phyloP scores from a whole-genome alignment of 2,329 filamentous ascomycete species.

The Colletotrichum incanum region DNA sequence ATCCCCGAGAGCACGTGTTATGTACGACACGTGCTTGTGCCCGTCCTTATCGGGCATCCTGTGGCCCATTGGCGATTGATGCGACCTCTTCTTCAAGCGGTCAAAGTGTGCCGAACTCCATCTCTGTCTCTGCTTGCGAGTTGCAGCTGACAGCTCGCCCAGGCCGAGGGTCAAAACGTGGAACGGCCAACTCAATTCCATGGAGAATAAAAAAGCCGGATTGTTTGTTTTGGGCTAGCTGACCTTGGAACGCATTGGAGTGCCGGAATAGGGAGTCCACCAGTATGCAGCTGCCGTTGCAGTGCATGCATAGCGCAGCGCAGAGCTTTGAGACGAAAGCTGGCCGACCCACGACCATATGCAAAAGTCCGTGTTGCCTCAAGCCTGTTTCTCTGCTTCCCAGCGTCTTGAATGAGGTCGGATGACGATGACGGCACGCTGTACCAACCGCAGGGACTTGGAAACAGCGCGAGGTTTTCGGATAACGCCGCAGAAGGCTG shows the following conservation, averaged over 20 bases:
- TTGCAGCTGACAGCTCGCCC: conserved; percentile 14
- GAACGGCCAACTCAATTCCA: conserved; percentile 12
- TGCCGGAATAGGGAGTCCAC: conserved; percentile 6
- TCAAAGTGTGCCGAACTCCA: background rate
- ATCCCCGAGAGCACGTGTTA: background rate
- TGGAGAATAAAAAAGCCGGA: background rate
- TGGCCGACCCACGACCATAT: conserved; percentile 8
- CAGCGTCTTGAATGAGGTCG: background rate
- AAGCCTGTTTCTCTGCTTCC: background rate
- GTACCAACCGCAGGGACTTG: background rate
- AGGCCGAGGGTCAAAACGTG: conserved; percentile 14
- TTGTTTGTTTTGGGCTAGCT: background rate
- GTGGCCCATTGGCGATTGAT: background rate
- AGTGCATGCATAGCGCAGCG: conserved; percentile 6
- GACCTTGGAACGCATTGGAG: background rate
- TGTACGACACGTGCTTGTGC: conserved; percentile 1
- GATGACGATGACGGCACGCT: background rate
- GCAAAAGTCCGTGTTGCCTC: background rate
- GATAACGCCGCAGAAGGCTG: background rate
- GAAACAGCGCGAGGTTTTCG: background rate
- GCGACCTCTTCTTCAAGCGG: background rate
- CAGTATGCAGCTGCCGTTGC: conserved; percentile 19
- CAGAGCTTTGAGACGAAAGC: background rate
- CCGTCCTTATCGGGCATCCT: background rate
- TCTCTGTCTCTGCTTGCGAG: conserved; percentile 10